phyloP scores from a whole-genome alignment of 768 basidiomycete species.

The Boletellus ananiceps region DNA sequence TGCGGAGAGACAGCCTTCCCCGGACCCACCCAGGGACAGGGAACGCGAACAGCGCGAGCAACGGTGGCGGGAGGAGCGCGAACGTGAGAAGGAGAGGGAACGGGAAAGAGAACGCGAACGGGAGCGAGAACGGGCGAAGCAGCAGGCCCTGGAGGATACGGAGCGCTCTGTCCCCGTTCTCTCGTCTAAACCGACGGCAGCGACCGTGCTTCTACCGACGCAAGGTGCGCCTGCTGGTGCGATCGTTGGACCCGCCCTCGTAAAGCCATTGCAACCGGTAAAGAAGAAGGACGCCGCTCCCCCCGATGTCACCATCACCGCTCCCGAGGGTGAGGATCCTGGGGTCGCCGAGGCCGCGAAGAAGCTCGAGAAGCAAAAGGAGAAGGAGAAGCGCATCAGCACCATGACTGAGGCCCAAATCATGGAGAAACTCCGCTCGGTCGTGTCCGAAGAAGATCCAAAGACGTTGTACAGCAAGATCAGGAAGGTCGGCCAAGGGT shows the following conservation, averaged over 20 bases:
- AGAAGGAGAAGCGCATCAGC: slow-evolving; percentile 82
- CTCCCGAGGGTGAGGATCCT: slow-evolving; percentile 39
- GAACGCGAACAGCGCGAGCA: slow-evolving; percentile 38
- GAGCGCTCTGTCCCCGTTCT: slow-evolving; percentile 38
- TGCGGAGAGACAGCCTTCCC: slow-evolving; percentile 37
- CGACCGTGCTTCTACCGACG: slow-evolving; percentile 14
- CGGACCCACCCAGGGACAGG: slow-evolving; percentile 32
- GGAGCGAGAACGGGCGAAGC: slow-evolving; percentile 20
- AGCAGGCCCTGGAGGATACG: slow-evolving; percentile 29
- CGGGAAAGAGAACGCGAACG: slow-evolving; percentile 35
- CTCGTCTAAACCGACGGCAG: slow-evolving; percentile 41
- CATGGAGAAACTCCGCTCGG: slow-evolving; percentile 92
- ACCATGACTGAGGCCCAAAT: slow-evolving; percentile 98
- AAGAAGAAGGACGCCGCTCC: slow-evolving; percentile 50
- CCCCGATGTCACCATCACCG: slow-evolving; percentile 50
- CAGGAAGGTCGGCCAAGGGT: slow-evolving; percentile 99
- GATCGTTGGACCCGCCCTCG: slow-evolving; percentile 50
- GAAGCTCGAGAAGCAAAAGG: slow-evolving; percentile 53
- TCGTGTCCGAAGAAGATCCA: slow-evolving; percentile 85
- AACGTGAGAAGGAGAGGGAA: slow-evolving; percentile 30
- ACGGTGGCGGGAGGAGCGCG: slow-evolving; percentile 35
- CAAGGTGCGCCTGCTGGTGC: slow-evolving; percentile 50
- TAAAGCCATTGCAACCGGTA: slow-evolving; percentile 70
- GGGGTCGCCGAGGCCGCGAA: slow-evolving; percentile 67
- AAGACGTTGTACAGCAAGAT: slow-evolving; percentile 91